Base-by-base conservation (phyloP, 495 filamentous ascomycete species). In the Parmelia sp. region DNA sequence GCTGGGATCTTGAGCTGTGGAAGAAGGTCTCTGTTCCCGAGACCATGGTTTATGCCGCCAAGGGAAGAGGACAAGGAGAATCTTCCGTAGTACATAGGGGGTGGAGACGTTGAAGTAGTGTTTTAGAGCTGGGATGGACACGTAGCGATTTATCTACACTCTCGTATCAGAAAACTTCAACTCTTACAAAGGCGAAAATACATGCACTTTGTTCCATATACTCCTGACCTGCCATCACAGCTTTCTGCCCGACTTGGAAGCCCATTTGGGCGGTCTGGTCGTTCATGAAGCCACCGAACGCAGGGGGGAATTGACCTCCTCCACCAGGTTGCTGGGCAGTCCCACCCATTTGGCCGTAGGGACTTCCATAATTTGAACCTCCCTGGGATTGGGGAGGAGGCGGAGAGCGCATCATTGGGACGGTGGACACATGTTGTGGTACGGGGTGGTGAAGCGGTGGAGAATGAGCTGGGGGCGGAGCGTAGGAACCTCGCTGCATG, bases 31-130 rank as follows among this genome's bases (percentile, higher is more conserved):
- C 73, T 88, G 85, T 67, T 86, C 80, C 57, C 94, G 86, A 61
- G 91, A 94, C 94, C 94, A 99, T 23, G 92, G 92, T 72, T 92
- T 90, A 76, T 99, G 94, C 63, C 92, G 81, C 92, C 93, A 99
- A 33, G 94, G 94, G 75, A 97, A 97, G 64, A 99, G 86, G 53
- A 99, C 91, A 44, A 99, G 83, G 69, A 85, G 84, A 59, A 94
- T 80, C 73, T 93, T 94, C 74, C 83, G 88, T 72, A 92, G 77
- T 70, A 94, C 89, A 74, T 94, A 94, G 70, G 82, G 87, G 80
- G 96, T 97, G 71, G 91, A 92, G 68, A 98, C 94, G 74, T 90
- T 92, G 79, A 96, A 98, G 78, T 97, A 97, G 75, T 96, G 91
- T 75, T 93, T 97, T n/a, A 96, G 84, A 33, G 87, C 89, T 27